Evolutionary conservation across 192 early-diverging fungal species (phyloP).

Genomic region (Coemansia sp.): DNA sequence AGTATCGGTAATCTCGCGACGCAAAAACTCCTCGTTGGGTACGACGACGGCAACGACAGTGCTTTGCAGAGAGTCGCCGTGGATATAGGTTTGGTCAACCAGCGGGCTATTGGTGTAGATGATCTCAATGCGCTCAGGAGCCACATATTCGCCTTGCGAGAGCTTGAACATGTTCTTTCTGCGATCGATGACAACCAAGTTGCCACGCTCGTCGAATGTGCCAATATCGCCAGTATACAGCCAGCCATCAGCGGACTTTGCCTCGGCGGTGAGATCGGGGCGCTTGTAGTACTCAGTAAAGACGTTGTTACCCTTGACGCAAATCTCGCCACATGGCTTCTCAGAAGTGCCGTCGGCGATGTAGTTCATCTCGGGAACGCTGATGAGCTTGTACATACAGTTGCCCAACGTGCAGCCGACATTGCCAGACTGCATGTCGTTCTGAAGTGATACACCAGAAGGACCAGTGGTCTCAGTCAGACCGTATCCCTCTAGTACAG

Average conservation of each 20-base stretch:
- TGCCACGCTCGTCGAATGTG: conserved; percentile 65
- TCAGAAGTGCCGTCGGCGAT: conserved; percentile 55
- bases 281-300: conserved; percentile 81
- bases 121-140: conserved; percentile 85
- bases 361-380: conserved; percentile 76
- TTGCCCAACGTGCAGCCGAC: conserved; percentile 78
- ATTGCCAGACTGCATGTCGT: no score
- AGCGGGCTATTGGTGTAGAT: conserved; percentile 60
- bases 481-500: conserved; percentile 83
- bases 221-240: conserved; percentile 84
- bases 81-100: conserved; percentile 71
- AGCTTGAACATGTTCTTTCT: conserved; percentile 88
- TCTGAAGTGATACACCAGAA: no score
- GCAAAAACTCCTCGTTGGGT: conserved; percentile 67
- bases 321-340: conserved; percentile 79
- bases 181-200: conserved; percentile 76
- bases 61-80: conserved; percentile 82
- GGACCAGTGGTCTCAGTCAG: conserved; percentile 77
- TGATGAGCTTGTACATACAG: conserved; percentile 78
- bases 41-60: conserved; percentile 77
- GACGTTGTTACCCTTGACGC: conserved; percentile 74
- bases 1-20: conserved; percentile 46
- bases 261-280: conserved; percentile 74
- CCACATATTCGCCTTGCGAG: conserved; percentile 74
- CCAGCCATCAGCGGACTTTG: conserved; percentile 81